phyloP scores from a whole-genome alignment of 2,329 filamentous ascomycete genomes.

The Chrysoporthe deuterocubensis region DNA sequence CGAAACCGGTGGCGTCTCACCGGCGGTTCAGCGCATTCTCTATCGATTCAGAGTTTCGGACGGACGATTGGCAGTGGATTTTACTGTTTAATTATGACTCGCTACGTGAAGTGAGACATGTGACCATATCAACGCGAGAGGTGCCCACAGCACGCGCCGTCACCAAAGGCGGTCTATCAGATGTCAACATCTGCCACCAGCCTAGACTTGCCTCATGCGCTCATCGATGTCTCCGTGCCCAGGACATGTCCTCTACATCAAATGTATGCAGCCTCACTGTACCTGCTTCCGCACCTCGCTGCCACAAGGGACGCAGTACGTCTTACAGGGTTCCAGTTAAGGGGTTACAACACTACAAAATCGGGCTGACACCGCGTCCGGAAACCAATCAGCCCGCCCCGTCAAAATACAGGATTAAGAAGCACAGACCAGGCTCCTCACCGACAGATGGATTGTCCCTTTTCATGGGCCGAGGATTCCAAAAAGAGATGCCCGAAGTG shows the following conservation, averaged over 20 bases:
- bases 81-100: constrained; percentile 11
- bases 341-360: constrained; percentile 17
- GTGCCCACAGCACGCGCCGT: not conserved
- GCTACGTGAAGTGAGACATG: constrained; percentile 17
- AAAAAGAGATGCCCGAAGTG: not conserved
- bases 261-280: constrained; percentile 5
- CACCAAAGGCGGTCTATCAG: constrained; percentile 12
- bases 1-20: constrained; percentile 24
- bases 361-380: constrained; percentile 24
- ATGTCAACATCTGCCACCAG: not conserved
- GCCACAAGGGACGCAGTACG: constrained; percentile 13
- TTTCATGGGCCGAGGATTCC: constrained; percentile 6
- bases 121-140: not conserved
- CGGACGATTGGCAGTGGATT: constrained; percentile 8
- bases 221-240: not conserved
- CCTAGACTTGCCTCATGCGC: constrained; percentile 5
- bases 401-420: constrained; percentile 14
- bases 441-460: constrained; percentile 28
- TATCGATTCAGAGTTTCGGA: not conserved
- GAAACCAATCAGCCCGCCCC: constrained; percentile 17
- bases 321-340: constrained; percentile 21
- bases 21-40: constrained; percentile 3
- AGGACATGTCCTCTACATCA: not conserved
- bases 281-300: constrained; percentile 5
- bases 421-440: constrained; percentile 24